Base-by-base conservation (phyloP, 768 basidiomycete species). In the Pluteus cervinus region DNA sequence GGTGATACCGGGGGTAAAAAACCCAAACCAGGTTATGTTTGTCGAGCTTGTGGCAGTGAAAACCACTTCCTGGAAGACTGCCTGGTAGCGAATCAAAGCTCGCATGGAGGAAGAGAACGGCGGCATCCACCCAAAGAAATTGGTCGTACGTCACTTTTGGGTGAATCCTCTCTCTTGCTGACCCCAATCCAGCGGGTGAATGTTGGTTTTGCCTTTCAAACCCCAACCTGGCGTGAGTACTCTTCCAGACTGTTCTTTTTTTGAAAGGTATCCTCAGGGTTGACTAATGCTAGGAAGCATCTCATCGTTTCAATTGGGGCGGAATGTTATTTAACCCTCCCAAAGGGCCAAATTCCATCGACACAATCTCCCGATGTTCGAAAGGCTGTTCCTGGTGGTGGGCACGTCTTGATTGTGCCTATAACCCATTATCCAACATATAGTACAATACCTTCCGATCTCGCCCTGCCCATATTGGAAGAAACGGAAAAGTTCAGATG, bases 121-220 rank as follows among this genome's bases (percentile, higher is more conserved):
- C 73, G 69, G 32, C 75, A 65, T 21, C 82, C 73, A 21, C 74
- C 66, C 28, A 92, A 78, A 60, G 89, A 91, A 55, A 88, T 93
- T 38, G 75, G 69, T 41, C 85, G 88, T 90, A 52, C 50, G 84
- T 66, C 23, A 10, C 24, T 24, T 32, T 30, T n/a, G n/a, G n/a
- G n/a, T n/a, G n/a, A n/a, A n/a, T 24, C 25, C 37, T 21, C n/a
- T 29, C 15, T 36, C 17, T 25, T 33, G 28, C 30, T 38, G 25
- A 47, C 22, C 15, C 40, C 20, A 38, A 26, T 32, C 21, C 53
- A 89, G 88, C 90, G 47, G 86, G 86, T 39, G 87, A 92, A 57
- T 97, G 94, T 60, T 98, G 94, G 94, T 98, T 99, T 65, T 99
- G 96, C 57, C 60, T 99, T 37, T 93, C 90, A 28, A 97, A 97